Conservation (phyloP, 768 basidiomycete species). For the Baorangia bicolor region DNA sequence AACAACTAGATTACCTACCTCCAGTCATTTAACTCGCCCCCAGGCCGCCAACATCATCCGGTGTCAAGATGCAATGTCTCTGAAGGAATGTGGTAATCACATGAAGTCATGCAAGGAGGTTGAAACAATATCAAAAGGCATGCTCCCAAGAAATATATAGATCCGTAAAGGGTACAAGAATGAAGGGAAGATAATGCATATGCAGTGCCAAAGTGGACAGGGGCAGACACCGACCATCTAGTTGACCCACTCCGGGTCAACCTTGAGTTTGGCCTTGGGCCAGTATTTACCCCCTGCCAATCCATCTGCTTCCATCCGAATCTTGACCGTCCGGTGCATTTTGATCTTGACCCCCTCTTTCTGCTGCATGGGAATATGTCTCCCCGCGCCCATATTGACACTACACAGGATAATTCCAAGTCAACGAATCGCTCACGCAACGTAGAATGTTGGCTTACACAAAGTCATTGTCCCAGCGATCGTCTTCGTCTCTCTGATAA, state of each 20-base stretch:
- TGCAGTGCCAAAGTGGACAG: not conserved
- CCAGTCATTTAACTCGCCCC: not conserved
- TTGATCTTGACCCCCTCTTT: slow-evolving; percentile 40
- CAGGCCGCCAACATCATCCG: not conserved
- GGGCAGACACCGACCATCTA: slow-evolving; percentile 15
- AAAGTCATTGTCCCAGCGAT: slow-evolving; percentile 10
- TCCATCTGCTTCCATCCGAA: slow-evolving; percentile 51
- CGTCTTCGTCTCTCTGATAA: slow-evolving; percentile 27
- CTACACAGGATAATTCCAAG: not conserved
- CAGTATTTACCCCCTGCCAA: slow-evolving; percentile 34
- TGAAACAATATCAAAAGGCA: not conserved
- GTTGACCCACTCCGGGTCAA: slow-evolving; percentile 42
- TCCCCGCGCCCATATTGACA: slow-evolving; percentile 41
- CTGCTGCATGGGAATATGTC: slow-evolving; percentile 41
- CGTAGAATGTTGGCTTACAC: slow-evolving; percentile 14
- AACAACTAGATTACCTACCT: not conserved
- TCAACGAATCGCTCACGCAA: not conserved
- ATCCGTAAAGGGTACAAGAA: not conserved
- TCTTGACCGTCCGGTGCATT: slow-evolving; percentile 47
- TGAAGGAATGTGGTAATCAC: not conserved
- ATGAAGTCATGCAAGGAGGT: not conserved
- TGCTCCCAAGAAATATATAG: not conserved
- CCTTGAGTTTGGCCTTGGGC: slow-evolving; percentile 40
- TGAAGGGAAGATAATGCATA: not conserved
- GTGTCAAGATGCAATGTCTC: not conserved